Evolutionary conservation across 139 green algal species (phyloP), one percentile per base, ranked within the genome.

Genomic region (Chlamydomonas urium): DNA sequence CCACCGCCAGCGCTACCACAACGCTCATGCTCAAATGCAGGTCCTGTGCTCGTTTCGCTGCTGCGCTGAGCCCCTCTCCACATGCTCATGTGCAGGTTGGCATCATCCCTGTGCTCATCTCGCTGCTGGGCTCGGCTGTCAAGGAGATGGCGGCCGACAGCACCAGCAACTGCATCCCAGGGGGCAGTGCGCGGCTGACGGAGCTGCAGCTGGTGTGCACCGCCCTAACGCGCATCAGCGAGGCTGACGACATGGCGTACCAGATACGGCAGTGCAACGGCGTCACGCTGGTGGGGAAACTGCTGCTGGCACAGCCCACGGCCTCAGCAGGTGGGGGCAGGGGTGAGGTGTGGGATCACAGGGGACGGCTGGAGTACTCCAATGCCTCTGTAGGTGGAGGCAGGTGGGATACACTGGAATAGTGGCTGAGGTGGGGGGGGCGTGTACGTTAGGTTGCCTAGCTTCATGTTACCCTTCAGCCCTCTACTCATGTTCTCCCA

Each of bases 241-340:
- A 82, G 38, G 77, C 78, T 53, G 72, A 87, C 59, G 81, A 87
- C 57, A 72, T 77, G 34, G 45, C 72, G 10, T 72, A 75, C 68
- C 61, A 71, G 34, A 71, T 80, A 26, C 68, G 78, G 4, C 67
- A 74, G 53, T 83, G 73, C 74, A 84, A 87, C 62, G 77, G 66
- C 1, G 75, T 87, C 4, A 78, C 77, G 38, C 71, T 87, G 57
- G 75, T 87, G 67, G 81, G 81, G 17, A 78, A 73, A 67, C 72
- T 81, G 67, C 81, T 87, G 66, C 62, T 87, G 72, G 65, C 60
- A 63, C 53, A 63, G n/a, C 53, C 53, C 10, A 17, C 53, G 17
- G 21, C 45, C 45, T 56, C 45, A 56, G 17, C 45, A 56, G 45
- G 45, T 56, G 21, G n/a, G n/a, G n/a, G n/a, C n/a, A n/a, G n/a